These are phyloP conservation scores for Suillus weaverae DNA, from an alignment of 768 basidiomycete genomes.

Conservation along the genomic window DNA sequence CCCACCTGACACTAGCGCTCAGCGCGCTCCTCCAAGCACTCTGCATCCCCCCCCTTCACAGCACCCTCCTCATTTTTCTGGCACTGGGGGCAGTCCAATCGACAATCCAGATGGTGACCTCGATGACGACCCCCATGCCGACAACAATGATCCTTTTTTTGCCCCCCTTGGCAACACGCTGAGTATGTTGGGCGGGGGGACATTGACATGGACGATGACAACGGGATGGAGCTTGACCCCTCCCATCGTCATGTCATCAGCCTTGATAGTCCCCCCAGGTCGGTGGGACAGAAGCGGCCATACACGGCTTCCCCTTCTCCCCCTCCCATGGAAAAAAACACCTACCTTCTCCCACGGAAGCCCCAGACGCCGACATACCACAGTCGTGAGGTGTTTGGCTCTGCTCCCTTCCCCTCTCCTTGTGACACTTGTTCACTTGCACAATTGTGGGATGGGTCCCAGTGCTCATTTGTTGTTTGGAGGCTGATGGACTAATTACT, in stretches of 20 bases:
- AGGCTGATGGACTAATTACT: neutral
- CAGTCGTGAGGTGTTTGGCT: neutral
- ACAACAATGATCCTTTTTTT: neutral
- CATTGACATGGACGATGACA: neutral
- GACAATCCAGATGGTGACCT: neutral
- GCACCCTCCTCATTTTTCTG: neutral
- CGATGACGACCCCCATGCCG: neutral
- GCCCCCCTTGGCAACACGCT: neutral
- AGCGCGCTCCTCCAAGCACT: neutral
- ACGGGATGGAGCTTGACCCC: neutral
- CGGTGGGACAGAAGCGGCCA: neutral
- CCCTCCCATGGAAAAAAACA: too few species aligned
- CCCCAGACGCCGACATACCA: neutral
- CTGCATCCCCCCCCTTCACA: neutral
- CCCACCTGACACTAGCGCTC: neutral
- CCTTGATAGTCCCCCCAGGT: neutral
- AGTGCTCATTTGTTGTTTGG: neutral
- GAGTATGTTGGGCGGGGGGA: neutral
- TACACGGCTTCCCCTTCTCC: too few species aligned
- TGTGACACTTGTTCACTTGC: neutral
- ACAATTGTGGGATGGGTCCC: neutral
- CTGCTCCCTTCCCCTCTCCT: neutral
- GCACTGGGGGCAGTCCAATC: neutral
- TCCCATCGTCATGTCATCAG: neutral
- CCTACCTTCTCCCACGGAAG: neutral